Conservation (phyloP, 345 rosid genomes). For the Gossypioides kirkii region DNA sequence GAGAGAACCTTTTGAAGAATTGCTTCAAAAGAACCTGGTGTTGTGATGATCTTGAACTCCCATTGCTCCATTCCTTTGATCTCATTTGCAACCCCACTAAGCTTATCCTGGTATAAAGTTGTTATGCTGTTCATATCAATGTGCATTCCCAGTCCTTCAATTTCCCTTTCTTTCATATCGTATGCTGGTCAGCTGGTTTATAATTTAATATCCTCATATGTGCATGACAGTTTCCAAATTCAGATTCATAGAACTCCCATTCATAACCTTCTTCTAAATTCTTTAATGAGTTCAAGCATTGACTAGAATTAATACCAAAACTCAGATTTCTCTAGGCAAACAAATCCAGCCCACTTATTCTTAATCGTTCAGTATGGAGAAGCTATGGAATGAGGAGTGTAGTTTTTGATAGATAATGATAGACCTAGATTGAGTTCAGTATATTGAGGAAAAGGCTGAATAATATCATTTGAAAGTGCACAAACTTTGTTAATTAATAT, state of each 20-base stretch:
- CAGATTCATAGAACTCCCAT: slow-evolving; percentile 32
- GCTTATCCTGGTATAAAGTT: slow-evolving; percentile 59
- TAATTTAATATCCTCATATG: slow-evolving; percentile 58
- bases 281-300: slow-evolving; percentile 34
- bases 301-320: slow-evolving; percentile 34
- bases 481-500: too few relatives aligned
- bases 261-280: slow-evolving; percentile 38
- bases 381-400: slow-evolving; percentile 56
- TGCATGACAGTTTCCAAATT: slow-evolving; percentile 52
- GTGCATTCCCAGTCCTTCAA: slow-evolving; percentile 76
- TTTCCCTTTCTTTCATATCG: slow-evolving; percentile 30
- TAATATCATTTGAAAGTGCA: too few relatives aligned
- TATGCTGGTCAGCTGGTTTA: slow-evolving; percentile 35
- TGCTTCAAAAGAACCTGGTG: too few relatives aligned
- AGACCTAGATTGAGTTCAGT: too few relatives aligned
- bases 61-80: too few relatives aligned
- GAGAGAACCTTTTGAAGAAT: too few relatives aligned
- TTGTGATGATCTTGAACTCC: too few relatives aligned
- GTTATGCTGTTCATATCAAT: slow-evolving; percentile 83
- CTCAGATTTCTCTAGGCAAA: slow-evolving; percentile 34
- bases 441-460: too few relatives aligned
- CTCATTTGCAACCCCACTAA: slow-evolving; percentile 10
- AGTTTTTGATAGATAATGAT: too few relatives aligned
- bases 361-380: slow-evolving; percentile 67
- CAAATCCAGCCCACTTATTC: slow-evolving; percentile 62